A percentile compares a stretch with the other conserved stretches of the same genome.
Evolutionary conservation across 2,329 filamentous ascomycete species (phyloP).

Genomic region (Fusarium clavum): DNA sequence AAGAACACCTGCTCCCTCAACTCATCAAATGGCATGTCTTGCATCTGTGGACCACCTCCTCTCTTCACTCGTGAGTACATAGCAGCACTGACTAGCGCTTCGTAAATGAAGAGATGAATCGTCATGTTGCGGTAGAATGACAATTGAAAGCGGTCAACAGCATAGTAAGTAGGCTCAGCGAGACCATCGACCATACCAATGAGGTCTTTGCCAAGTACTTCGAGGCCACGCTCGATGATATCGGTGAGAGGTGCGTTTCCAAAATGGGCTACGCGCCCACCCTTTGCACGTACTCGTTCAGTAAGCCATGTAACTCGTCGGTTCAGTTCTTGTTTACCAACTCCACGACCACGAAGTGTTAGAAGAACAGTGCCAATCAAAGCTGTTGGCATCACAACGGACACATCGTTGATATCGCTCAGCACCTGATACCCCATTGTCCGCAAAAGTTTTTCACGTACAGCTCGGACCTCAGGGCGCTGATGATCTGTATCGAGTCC

Average conservation of each 20-base stretch:
- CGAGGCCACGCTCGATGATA: slow-evolving; percentile 89
- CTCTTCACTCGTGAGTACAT: slow-evolving; percentile 93
- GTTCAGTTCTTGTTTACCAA: slow-evolving; percentile 86
- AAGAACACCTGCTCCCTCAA: slow-evolving; percentile 86
- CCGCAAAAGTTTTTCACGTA: slow-evolving; percentile 79
- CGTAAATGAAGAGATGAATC: slow-evolving; percentile 95
- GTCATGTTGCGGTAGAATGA: slow-evolving; percentile 99
- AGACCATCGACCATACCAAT: slow-evolving; percentile 84
- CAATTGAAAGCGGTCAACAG: slow-evolving; percentile 94
- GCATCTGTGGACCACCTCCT: slow-evolving; percentile 84
- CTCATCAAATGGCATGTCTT: slow-evolving; percentile 80
- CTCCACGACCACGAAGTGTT: slow-evolving; percentile 89
- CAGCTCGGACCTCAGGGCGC: slow-evolving; percentile 61
- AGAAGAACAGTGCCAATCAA: slow-evolving; percentile 93
- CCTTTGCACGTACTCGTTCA: slow-evolving; percentile 82
- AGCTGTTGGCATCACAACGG: slow-evolving; percentile 97
- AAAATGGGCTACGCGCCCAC: slow-evolving; percentile 94
- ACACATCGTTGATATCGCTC: slow-evolving; percentile 93
- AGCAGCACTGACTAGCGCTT: slow-evolving; percentile 87
- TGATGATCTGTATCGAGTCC: slow-evolving; percentile 59
- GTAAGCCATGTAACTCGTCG: slow-evolving; percentile 92
- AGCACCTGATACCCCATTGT: slow-evolving; percentile 93
- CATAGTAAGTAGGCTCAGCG: slow-evolving; percentile 92
- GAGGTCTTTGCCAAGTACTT: slow-evolving; percentile 89
- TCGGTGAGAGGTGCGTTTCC: slow-evolving; percentile 80